Base-by-base conservation (phyloP, 1,284 basidiomycete species). In the Moesziomyces aphidis region DNA sequence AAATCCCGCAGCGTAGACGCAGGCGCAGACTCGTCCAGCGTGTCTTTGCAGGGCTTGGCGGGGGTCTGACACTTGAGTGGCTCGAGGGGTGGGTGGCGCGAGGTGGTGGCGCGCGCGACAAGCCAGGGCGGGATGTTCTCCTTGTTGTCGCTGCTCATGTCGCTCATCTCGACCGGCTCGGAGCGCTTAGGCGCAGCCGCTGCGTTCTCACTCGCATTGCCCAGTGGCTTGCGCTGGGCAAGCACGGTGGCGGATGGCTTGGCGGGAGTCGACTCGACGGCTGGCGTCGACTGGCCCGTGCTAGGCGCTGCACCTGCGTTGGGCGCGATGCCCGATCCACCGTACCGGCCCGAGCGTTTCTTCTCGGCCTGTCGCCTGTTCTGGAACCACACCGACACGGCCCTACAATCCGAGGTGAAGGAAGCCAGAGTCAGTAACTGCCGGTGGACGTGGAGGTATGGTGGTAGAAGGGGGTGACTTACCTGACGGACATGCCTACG, bases 301-400 rank as follows among this genome's bases (percentile, higher is more conserved):
- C 17, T 15, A 1, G 52, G 9, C 19, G 52, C 22, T 2, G 51
- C 23, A 5, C 49, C 31, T n/a, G 42, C 22, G 7, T 49, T 49
- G 11, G 43, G 53, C 5, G 57, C 55, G 48, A 73, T 58, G 59
- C 73, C 70, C 11, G 72, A 55, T 42, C 70, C 73, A 31, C 73
- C 58, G 48, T 73, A 83, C 13, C 81, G 65, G 47, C 68, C 62
- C 5, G 81, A 80, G n/a, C 81, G 62, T 59, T 83, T 83, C 77
- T 82, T 82, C 34, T 82, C 79, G n/a, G 81, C 80, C 48, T 83
- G 81, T 24, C 81, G 51, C 22, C 80, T 62, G 62, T 83, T 83
- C 61, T 83, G 81, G 60, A 83, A 83, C 81, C 81, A 83, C 15
- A 83, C 77, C 15, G 80, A 82, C 8, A 83, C 78, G 19, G 73